Evolutionary conservation across 306 rosid species (phyloP).

Genomic region (Citrullus colocynthis): DNA sequence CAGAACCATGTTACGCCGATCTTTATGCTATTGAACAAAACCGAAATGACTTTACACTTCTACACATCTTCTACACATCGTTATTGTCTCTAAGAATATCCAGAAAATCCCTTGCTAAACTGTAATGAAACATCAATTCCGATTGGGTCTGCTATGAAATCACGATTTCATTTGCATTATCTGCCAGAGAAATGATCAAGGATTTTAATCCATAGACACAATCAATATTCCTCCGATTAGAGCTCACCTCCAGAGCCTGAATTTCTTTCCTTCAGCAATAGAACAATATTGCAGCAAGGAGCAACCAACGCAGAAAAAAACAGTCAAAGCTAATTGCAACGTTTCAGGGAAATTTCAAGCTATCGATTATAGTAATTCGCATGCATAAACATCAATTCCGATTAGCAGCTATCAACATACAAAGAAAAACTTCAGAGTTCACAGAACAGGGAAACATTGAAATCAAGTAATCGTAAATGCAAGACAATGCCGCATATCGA

Average conservation of each 20-base stretch:
- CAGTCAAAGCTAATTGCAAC: background rate
- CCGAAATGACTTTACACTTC: background rate
- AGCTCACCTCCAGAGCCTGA: background rate
- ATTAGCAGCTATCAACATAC: background rate
- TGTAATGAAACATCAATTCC: background rate
- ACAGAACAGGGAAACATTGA: background rate
- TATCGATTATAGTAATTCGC: background rate
- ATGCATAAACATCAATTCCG: background rate
- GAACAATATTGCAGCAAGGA: background rate
- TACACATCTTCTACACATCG: background rate
- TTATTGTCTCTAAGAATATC: background rate
- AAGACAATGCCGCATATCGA: background rate
- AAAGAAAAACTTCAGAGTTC: background rate
- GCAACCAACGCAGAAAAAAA: background rate
- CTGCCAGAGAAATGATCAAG: background rate
- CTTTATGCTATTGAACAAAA: background rate
- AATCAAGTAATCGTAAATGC: constrained; percentile 3
- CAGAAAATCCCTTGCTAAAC: background rate
- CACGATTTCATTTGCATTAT: background rate
- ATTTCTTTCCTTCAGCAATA: background rate
- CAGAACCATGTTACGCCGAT: background rate
- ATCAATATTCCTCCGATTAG: background rate
- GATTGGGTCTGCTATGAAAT: background rate
- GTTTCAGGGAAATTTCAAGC: background rate
- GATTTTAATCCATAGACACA: background rate